Evolutionary conservation across 73 alveolate species (phyloP).

Genomic region (Paramecium tetraurelia): DNA sequence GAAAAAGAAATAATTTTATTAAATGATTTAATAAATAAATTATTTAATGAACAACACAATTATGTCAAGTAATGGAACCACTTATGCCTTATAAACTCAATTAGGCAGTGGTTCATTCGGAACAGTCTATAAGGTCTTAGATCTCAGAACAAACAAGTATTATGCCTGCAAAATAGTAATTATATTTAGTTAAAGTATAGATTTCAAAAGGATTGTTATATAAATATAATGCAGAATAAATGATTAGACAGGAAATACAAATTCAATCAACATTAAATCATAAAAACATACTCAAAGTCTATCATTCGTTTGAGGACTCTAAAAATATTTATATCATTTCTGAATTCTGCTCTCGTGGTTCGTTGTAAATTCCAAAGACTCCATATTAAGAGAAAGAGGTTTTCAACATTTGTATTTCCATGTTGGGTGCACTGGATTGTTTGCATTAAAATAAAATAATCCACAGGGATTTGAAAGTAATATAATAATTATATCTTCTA

Average conservation of each 20-base stretch:
- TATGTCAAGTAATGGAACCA: background rate
- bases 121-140: background rate
- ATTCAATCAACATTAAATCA: background rate
- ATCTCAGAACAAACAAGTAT: background rate
- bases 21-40: background rate
- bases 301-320: background rate
- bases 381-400: background rate
- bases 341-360: background rate
- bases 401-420: background rate
- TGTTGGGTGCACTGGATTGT: conserved; percentile 11
- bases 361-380: background rate
- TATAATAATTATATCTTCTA: background rate
- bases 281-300: conserved; percentile 10
- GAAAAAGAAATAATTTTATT: background rate
- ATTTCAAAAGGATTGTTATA: conserved; percentile 12
- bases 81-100: background rate
- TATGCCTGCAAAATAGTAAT: background rate
- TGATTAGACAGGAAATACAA: conserved; percentile 5
- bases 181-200: background rate
- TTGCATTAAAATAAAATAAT: background rate
- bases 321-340: background rate
- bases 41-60: background rate
- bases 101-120: conserved; percentile 37
- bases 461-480: conserved; percentile 30
- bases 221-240: background rate